A percentile compares a stretch with the other conserved stretches of the same genome.
phyloP scores from a whole-genome alignment of 2,329 filamentous ascomycete species.

The Blumeria hordei region DNA sequence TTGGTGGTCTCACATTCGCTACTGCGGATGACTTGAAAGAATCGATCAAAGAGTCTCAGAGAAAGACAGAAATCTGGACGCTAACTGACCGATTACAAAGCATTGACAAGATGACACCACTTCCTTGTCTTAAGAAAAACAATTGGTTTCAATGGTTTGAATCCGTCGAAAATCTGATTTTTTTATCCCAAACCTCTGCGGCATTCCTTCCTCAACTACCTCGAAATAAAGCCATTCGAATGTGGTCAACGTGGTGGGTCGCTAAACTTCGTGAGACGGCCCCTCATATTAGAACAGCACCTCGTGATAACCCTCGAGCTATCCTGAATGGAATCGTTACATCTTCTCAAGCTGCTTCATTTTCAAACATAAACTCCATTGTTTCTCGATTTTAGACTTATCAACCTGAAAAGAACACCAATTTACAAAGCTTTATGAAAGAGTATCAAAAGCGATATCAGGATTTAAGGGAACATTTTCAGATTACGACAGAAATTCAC shows the following conservation, averaged over 20 bases:
- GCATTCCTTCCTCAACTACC: not conserved
- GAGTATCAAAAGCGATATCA: not conserved
- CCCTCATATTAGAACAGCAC: not conserved
- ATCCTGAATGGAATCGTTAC: not conserved
- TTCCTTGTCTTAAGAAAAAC: not conserved
- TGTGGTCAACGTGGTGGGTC: not conserved
- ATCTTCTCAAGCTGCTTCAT: not conserved
- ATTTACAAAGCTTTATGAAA: not conserved
- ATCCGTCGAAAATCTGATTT: not conserved
- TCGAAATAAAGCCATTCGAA: not conserved
- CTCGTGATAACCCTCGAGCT: not conserved
- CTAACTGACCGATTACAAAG: not conserved
- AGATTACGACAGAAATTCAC: not conserved
- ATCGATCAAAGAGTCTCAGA: not conserved
- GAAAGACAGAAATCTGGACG: not conserved
- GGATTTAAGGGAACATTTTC: not conserved
- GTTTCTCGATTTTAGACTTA: not conserved
- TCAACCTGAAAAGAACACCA: not conserved
- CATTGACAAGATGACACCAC: not conserved
- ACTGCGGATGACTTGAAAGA: not conserved
- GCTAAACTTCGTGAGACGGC: not conserved
- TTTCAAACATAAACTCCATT: not conserved
- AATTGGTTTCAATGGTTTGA: not conserved
- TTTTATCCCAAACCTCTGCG: not conserved
- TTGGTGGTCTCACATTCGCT: not conserved